Evolutionary conservation across 305 asterid genomes (phyloP).

Genomic region (Salvia sclarea): DNA sequence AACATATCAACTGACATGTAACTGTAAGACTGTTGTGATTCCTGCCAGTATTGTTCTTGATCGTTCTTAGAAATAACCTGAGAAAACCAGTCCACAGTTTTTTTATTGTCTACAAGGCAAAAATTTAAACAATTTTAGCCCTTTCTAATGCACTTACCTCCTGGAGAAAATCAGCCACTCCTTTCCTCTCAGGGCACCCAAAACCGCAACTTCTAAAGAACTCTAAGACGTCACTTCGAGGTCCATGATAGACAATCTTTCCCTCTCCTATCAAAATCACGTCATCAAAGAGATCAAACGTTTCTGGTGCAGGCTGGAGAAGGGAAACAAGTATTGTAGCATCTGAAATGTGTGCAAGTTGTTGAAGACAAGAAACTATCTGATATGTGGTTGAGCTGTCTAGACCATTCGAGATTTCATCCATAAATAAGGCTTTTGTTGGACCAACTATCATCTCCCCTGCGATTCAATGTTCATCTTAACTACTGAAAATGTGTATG

Average conservation of each 20-base stretch:
- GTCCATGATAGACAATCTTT: slow-evolving; percentile 69
- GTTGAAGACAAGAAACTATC: slow-evolving; percentile 69
- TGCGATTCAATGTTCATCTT: slow-evolving; percentile 30
- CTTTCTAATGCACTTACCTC: slow-evolving; percentile 42
- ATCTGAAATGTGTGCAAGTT: slow-evolving; percentile 66
- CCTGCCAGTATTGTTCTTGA: slow-evolving; percentile 76
- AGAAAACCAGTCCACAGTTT: slow-evolving; percentile 27
- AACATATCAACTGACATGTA: slow-evolving; percentile 55
- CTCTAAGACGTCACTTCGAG: slow-evolving; percentile 49
- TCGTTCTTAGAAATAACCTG: slow-evolving; percentile 79
- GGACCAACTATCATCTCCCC: slow-evolving; percentile 94
- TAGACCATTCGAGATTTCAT: slow-evolving; percentile 81
- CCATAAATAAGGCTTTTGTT: slow-evolving; percentile 72
- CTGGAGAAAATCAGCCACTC: slow-evolving; percentile 62
- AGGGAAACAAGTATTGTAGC: slow-evolving; percentile 73
- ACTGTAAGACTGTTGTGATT: slow-evolving; percentile 41
- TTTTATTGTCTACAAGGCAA: background rate
- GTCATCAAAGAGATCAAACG: slow-evolving; percentile 85
- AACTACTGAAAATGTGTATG: background rate
- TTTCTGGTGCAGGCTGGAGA: slow-evolving; percentile 93
- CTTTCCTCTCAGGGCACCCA: slow-evolving; percentile 59
- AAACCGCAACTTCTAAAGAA: slow-evolving; percentile 54
- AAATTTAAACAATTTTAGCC: background rate
- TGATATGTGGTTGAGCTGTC: slow-evolving; percentile 84
- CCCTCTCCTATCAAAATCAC: slow-evolving; percentile 81